Evolutionary conservation across 2,329 filamentous ascomycete genomes (phyloP).

Genomic region (Myotisia sp.): DNA sequence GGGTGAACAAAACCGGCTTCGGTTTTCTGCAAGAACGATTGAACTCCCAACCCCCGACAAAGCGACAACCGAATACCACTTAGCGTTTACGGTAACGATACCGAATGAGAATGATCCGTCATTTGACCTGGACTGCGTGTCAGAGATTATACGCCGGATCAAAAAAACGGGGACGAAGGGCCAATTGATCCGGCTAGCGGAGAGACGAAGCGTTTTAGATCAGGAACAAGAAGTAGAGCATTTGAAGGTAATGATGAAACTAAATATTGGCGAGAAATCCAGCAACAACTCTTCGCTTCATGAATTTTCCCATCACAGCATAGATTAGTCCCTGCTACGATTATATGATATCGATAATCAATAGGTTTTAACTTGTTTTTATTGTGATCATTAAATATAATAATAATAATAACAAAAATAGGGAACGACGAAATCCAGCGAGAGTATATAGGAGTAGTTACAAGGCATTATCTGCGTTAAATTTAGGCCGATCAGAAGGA

Average conservation of each 20-base stretch:
- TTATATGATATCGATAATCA: neutral
- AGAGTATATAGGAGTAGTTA: too few relatives aligned
- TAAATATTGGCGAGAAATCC: neutral
- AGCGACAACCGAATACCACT: conserved; percentile 23
- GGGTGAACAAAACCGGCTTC: conserved; percentile 17
- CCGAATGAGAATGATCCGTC: conserved; percentile 24
- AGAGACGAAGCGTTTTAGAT: conserved; percentile 6
- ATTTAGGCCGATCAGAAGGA: too few relatives aligned
- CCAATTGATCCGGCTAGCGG: conserved; percentile 32
- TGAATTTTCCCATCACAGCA: too few relatives aligned
- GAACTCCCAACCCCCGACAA: conserved; percentile 22
- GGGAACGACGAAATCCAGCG: too few relatives aligned
- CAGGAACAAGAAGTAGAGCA: conserved; percentile 29
- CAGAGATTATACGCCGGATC: conserved; percentile 27
- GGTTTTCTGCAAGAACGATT: conserved; percentile 30
- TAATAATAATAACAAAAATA: too few relatives aligned
- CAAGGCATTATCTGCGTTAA: too few relatives aligned
- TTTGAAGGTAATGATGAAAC: conserved; percentile 20
- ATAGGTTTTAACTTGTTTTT: neutral
- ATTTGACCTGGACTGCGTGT: conserved; percentile 22
- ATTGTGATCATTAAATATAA: neutral
- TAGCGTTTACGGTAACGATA: conserved; percentile 34
- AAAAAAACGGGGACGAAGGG: conserved; percentile 48
- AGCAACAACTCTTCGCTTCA: too few relatives aligned
- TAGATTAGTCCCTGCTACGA: neutral